Conservation (phyloP, 2,329 filamentous ascomycete genomes). For the Hirsutella minnesotensis region DNA sequence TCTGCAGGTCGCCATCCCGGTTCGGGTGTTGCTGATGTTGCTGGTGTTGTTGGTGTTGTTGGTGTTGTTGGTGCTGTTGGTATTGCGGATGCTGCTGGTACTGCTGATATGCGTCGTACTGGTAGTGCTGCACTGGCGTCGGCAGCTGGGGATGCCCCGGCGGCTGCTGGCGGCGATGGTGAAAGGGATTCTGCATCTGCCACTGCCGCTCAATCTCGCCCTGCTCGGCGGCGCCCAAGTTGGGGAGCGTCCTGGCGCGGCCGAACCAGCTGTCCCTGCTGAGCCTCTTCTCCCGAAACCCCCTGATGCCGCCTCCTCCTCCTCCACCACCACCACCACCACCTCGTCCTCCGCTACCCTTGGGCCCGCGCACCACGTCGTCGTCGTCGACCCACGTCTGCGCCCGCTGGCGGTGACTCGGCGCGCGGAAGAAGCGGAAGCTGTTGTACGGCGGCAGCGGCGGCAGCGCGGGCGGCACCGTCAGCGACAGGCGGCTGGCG, state of each 20-base stretch:
- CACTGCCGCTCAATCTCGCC: slow-evolving; percentile 4
- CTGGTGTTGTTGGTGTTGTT: neutral
- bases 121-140: slow-evolving; percentile 1
- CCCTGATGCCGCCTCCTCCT: slow-evolving; percentile 9
- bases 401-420: slow-evolving; percentile 10
- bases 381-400: slow-evolving; percentile 35
- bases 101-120: slow-evolving; percentile 1
- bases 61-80: neutral
- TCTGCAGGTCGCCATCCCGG: slow-evolving; percentile 8
- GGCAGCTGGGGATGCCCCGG: slow-evolving; percentile 4
- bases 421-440: slow-evolving; percentile 14
- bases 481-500: slow-evolving; percentile 13
- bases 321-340: slow-evolving; percentile 11
- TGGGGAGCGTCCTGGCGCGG: slow-evolving; percentile 24
- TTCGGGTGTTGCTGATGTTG: neutral
- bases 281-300: slow-evolving; percentile 7
- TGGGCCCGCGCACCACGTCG: slow-evolving; percentile 16
- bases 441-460: slow-evolving; percentile 20
- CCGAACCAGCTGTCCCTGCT: slow-evolving; percentile 21
- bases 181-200: neutral
- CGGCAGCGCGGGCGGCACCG: slow-evolving; percentile 15
- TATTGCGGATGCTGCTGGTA: slow-evolving; percentile 1
- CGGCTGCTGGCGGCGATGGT: neutral
- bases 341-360: slow-evolving; percentile 33
- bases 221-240: slow-evolving; percentile 14